These are phyloP conservation scores for Quercus suber DNA, from an alignment of 306 rosid species.

Conservation along the genomic window DNA sequence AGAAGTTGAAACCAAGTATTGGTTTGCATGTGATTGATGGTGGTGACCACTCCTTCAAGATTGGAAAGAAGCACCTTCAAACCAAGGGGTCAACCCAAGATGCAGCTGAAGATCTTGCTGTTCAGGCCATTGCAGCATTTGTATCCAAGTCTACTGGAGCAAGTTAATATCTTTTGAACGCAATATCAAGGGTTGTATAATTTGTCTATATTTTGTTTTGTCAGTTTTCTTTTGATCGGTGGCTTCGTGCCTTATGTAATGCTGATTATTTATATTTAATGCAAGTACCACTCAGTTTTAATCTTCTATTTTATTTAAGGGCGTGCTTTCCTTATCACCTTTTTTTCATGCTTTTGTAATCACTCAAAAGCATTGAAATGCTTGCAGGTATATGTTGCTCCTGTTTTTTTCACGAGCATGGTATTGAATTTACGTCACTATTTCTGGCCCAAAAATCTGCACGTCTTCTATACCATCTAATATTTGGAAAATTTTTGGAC, in stretches of 20 bases:
- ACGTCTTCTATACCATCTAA: not conserved
- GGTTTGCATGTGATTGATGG: conserved; percentile 77
- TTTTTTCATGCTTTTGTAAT: too few relatives aligned
- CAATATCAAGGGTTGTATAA: conserved; percentile 23
- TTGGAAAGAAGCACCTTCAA: conserved; percentile 82
- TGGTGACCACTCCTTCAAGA: conserved; percentile 91
- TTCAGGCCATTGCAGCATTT: conserved; percentile 57
- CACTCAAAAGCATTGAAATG: not conserved
- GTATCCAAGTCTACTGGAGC: conserved; percentile 39
- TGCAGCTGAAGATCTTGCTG: conserved; percentile 63
- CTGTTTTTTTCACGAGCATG: not conserved
- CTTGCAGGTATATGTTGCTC: not conserved
- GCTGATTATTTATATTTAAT: not conserved
- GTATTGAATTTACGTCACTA: not conserved
- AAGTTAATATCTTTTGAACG: conserved; percentile 18
- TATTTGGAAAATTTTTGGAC: not conserved
- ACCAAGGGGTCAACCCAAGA: conserved; percentile 54
- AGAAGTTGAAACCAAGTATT: conserved; percentile 59
- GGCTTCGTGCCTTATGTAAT: not conserved
- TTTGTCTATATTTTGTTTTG: conserved; percentile 1
- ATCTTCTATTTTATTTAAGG: not conserved
- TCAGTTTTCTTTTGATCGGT: conserved; percentile 1
- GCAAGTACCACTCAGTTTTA: not conserved
- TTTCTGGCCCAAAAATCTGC: not conserved
- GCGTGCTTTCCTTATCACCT: not conserved